Base-by-base conservation (phyloP, 768 basidiomycete species). In the Tulasnella sp. region DNA sequence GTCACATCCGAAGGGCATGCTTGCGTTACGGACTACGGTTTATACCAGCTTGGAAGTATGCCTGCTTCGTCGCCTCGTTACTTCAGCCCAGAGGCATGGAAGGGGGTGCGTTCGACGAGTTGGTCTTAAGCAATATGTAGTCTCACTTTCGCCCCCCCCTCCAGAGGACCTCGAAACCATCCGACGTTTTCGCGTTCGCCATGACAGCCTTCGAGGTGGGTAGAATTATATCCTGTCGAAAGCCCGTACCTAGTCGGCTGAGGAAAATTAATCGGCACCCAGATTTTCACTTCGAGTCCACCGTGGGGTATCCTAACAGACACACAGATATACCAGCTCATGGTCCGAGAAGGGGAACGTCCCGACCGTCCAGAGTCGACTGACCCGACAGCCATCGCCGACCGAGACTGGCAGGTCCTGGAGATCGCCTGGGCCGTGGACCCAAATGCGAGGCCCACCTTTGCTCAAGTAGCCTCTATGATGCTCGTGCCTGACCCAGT, bases 61-160 rank as follows among this genome's bases (percentile, higher is more conserved):
- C 74, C 74, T 48, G 73, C 71, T 18, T 76, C 78, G 32, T 26
- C 75, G n/a, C 61, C 71, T 55, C 77, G 69, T 29, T 79, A 79
- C 46, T 70, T 77, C 61, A 76, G 78, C 57, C 78, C 78, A 16
- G 78, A 79, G 42, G 78, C 78, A 46, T 79, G 78, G 78, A 79
- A 79, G 69, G 78, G 78, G 32, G 78, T 79, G 40, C 6, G 77
- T 61, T 23, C 15, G n/a, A 7, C 11, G n/a, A 46, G 26, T 5
- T 51, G 20, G 20, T 32, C 29, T 74, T 42, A 26, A 18, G 23
- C 35, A 18, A n/a, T 15, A 11, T 32, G 20, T 29, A 35, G 15
- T 13, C 20, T 13, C 26, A 39, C 5, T 9, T 35, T 20, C 16
- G 57, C n/a, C 16, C 26, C 15, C 20, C 18, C 20, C 18, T 16